Conservation (phyloP, 306 rosid species). For the Quercus cerris region DNA sequence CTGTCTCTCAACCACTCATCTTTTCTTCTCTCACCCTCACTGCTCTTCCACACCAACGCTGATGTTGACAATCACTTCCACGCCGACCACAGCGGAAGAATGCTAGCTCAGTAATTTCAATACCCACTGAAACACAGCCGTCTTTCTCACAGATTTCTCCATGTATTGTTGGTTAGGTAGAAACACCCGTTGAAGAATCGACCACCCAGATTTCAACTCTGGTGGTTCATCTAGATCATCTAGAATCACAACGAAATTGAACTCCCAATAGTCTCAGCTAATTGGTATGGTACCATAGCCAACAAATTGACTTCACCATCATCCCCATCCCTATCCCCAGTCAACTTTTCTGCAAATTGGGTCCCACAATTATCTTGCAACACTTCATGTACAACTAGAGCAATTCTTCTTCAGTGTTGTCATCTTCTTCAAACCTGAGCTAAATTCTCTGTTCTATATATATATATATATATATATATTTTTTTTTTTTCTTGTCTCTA, state of each 20-base stretch:
- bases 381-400: conserved; percentile 29
- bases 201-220: conserved; percentile 68
- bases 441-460: conserved; percentile 7
- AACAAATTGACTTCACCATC: conserved; percentile 32
- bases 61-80: too few species aligned
- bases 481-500: too few species aligned
- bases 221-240: conserved; percentile 12
- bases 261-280: conserved; percentile 11
- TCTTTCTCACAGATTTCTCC: conserved; percentile 36
- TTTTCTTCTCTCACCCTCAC: too few species aligned
- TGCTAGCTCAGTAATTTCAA: conserved; percentile 38
- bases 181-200: conserved; percentile 55
- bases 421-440: conserved; percentile 34
- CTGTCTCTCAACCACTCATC: too few species aligned
- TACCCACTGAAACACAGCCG: conserved; percentile 33
- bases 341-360: conserved; percentile 21
- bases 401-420: conserved; percentile 26
- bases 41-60: too few species aligned
- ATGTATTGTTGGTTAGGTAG: conserved; percentile 36
- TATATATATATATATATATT: too few species aligned
- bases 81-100: conserved; percentile 55
- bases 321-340: conserved; percentile 9
- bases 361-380: conserved; percentile 30
- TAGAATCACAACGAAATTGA: conserved; percentile 27
- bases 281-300: conserved; percentile 60